Conservation (phyloP, 2,329 filamentous ascomycete genomes). For the Aspergillus chevalieri region DNA sequence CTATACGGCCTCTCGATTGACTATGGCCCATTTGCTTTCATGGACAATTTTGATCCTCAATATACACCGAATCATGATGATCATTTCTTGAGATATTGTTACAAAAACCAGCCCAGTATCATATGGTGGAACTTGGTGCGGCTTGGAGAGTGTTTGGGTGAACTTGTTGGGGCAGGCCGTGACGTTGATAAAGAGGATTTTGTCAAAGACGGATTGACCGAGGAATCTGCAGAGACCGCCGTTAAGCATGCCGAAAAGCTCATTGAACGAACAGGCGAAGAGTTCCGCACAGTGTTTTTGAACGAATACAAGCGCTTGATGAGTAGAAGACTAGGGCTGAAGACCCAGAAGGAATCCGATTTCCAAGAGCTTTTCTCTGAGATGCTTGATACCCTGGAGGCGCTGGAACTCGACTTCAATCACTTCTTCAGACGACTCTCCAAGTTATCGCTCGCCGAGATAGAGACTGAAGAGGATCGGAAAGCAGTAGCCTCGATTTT, state of each 20-base stretch:
- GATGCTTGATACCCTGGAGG: constrained; percentile 72
- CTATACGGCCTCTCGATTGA: constrained; percentile 84
- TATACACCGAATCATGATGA: constrained; percentile 99
- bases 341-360: constrained; percentile 62
- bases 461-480: constrained; percentile 60
- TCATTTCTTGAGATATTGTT: constrained; percentile 76
- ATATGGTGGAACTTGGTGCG: constrained; percentile 99
- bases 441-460: constrained; percentile 53
- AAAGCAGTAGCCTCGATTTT: constrained; percentile 64
- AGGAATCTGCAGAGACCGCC: constrained; percentile 63
- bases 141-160: constrained; percentile 80
- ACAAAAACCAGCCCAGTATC: constrained; percentile 88
- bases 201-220: constrained; percentile 62
- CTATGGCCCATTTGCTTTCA: constrained; percentile 94
- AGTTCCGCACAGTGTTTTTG: constrained; percentile 82
- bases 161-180: constrained; percentile 72
- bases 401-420: constrained; percentile 82
- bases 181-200: constrained; percentile 68
- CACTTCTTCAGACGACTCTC: constrained; percentile 84
- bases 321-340: constrained; percentile 70
- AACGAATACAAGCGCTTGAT: constrained; percentile 86
- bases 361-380: constrained; percentile 79
- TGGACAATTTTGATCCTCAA: constrained; percentile 89
- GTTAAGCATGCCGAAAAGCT: constrained; percentile 74
- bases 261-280: constrained; percentile 73